These are phyloP conservation scores for Jackrogersella minutella DNA, from an alignment of 495 filamentous ascomycete species.

Conservation along the genomic window DNA sequence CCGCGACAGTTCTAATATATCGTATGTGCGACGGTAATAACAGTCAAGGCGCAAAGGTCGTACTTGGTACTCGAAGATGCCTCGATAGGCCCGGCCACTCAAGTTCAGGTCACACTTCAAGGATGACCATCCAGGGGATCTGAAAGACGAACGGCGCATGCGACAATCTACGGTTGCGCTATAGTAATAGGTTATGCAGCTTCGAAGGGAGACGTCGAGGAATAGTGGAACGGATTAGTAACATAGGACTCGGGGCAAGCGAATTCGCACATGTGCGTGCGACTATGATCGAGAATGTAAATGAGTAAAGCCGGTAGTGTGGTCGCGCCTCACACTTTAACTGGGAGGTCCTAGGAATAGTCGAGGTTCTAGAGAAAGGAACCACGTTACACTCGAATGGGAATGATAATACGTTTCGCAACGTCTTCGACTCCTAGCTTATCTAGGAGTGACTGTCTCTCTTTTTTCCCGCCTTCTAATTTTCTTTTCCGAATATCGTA, in stretches of 20 bases:
- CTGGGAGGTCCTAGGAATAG: constrained; percentile 7
- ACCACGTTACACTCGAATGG: constrained; percentile 37
- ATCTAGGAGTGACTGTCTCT: background rate
- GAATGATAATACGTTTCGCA: constrained; percentile 33
- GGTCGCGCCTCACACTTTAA: constrained; percentile 26
- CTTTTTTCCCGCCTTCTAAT: background rate
- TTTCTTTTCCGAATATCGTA: constrained; percentile 12
- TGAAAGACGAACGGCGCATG: constrained; percentile 29
- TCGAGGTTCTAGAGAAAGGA: constrained; percentile 25
- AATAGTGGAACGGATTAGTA: constrained; percentile 35
- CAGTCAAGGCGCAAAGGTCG: constrained; percentile 37
- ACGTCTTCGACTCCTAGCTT: constrained; percentile 20
- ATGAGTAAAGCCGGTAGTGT: constrained; percentile 21
- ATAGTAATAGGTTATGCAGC: constrained; percentile 31
- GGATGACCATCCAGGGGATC: constrained; percentile 34
- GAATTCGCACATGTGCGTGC: constrained; percentile 37
- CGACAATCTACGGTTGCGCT: constrained; percentile 15
- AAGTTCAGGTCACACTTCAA: constrained; percentile 33
- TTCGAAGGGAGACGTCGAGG: constrained; percentile 38
- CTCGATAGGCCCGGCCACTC: constrained; percentile 40
- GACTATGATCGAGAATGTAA: constrained; percentile 24
- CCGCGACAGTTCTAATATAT: constrained; percentile 25
- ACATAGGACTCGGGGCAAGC: constrained; percentile 40
- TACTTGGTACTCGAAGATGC: constrained; percentile 32
- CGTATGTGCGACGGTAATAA: constrained; percentile 41